Evolutionary conservation across 345 rosid genomes (phyloP), one percentile per base, ranked within the genome.

Genomic region (Ceriops decandra): DNA sequence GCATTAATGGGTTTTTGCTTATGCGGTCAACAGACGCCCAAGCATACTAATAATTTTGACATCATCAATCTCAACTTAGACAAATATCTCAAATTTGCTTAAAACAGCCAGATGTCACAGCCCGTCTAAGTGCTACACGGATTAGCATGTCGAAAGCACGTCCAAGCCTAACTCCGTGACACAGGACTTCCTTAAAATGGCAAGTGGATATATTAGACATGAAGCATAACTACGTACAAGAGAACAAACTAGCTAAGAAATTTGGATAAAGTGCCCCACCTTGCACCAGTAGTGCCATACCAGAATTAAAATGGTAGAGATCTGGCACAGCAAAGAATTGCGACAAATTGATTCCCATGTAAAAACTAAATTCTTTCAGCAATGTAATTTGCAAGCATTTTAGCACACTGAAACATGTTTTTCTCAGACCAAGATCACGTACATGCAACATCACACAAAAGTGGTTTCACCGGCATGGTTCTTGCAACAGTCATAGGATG

Each of bases 361-460:
- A 26, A 60, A 69, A 47, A 68, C 68, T 22, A 57, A 68, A 47
- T 60, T 31, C 24, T 36, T 54, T 56, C 52, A 36, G 30, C 66
- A 67, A 47, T 42, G 31, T 28, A 62, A 62, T 64, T 63, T 54
- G 49, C 42, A 19, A 68, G 66, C n/a, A 19, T 56, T 66, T 71
- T 53, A 38, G 72, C 69, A 71, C 30, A 57, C 22, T 33, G 74
- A 47, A 32, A 61, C 21, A 52, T 2, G 8, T 22, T 60, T 30
- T 62, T 54, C 57, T 20, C 69, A 67, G 64, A 20, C 63, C 57
- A 36, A 38, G 3, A 57, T 30, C 24, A 13, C 52, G 66, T 13
- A 70, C 58, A 66, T 61, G 70, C 59, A 69, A 59, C 74, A 57
- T 30, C 72, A 74, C 61, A 32, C 63, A 58, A 9, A 6, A 62